A percentile compares a stretch with the other conserved stretches of the same genome.
These are phyloP conservation scores for Sporobolomyces phaffii DNA, from an alignment of 768 basidiomycete genomes.

Conservation along the genomic window DNA sequence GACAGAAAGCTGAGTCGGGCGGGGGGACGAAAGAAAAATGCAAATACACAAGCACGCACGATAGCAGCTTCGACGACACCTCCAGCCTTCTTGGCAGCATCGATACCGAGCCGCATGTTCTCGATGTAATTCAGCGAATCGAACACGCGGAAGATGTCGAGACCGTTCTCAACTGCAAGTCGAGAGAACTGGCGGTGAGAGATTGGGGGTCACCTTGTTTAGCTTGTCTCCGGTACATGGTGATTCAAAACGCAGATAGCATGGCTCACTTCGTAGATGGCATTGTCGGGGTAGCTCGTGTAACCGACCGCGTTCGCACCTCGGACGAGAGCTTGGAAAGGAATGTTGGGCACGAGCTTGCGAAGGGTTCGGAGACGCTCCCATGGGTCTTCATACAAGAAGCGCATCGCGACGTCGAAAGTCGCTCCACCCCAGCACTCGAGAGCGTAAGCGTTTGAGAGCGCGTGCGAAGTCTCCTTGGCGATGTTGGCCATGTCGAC, in stretches of 20 bases:
- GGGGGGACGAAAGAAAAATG: background rate
- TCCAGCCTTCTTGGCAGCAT: constrained; percentile 98
- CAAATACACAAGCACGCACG: constrained; percentile 8
- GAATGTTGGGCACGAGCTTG: constrained; percentile 95
- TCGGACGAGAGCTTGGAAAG: constrained; percentile 94
- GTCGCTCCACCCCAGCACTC: constrained; percentile 98
- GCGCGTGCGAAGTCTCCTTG: constrained; percentile 89
- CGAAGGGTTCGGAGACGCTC: constrained; percentile 88
- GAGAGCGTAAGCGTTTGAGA: constrained; percentile 89
- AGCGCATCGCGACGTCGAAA: constrained; percentile 98
- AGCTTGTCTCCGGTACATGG: too few species aligned
- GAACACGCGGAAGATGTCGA: constrained; percentile 99
- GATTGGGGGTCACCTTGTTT: background rate
- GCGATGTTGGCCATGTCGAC: constrained; percentile 98
- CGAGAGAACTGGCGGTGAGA: constrained; percentile 67
- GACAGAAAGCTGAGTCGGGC: background rate
- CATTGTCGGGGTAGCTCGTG: constrained; percentile 97
- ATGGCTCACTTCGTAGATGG: constrained; percentile 65
- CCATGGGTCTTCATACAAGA: constrained; percentile 99
- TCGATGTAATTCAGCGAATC: constrained; percentile 99
- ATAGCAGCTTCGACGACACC: constrained; percentile 81
- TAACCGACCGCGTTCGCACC: constrained; percentile 99
- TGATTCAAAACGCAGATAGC: too few species aligned
- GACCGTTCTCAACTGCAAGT: constrained; percentile 98
- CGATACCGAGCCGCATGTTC: constrained; percentile 97